Conservation (phyloP, 169 alveolate species). For the Cryptosporidium parvum region DNA sequence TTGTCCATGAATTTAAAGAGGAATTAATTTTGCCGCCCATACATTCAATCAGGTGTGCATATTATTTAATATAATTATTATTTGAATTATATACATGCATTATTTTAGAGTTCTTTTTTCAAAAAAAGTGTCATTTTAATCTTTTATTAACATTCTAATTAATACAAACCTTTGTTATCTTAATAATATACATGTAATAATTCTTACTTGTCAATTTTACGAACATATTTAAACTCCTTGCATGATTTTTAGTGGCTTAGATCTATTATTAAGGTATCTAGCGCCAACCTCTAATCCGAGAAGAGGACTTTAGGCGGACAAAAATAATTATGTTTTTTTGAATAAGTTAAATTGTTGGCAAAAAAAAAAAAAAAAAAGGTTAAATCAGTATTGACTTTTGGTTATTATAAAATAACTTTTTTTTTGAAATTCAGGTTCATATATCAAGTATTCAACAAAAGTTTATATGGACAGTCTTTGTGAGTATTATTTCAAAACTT, state of each 20-base stretch:
- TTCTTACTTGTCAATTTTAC: not conserved
- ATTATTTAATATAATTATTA: too few species aligned
- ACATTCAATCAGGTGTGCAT: too few species aligned
- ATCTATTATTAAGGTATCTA: slow-evolving; percentile 41
- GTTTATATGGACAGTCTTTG: slow-evolving; percentile 1
- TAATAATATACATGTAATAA: not conserved
- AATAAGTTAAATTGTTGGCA: too few species aligned
- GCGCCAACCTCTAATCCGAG: slow-evolving; percentile 78
- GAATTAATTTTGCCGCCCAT: too few species aligned
- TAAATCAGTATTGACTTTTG: slow-evolving; percentile 40
- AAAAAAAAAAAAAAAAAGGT: not conserved
- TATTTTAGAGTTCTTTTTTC: too few species aligned
- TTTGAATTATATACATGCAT: too few species aligned
- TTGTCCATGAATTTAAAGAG: too few species aligned
- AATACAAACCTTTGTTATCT: too few species aligned
- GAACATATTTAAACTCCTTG: not conserved
- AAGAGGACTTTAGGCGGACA: slow-evolving; percentile 68
- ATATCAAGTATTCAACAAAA: not conserved
- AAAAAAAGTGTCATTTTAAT: too few species aligned
- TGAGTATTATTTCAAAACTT: not conserved
- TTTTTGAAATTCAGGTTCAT: not conserved
- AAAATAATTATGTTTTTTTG: not conserved
- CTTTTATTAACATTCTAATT: too few species aligned
- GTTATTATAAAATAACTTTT: slow-evolving; percentile 5
- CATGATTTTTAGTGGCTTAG: not conserved